phyloP scores from a whole-genome alignment of 2,329 filamentous ascomycete genomes.

The Diplodia sapinea region DNA sequence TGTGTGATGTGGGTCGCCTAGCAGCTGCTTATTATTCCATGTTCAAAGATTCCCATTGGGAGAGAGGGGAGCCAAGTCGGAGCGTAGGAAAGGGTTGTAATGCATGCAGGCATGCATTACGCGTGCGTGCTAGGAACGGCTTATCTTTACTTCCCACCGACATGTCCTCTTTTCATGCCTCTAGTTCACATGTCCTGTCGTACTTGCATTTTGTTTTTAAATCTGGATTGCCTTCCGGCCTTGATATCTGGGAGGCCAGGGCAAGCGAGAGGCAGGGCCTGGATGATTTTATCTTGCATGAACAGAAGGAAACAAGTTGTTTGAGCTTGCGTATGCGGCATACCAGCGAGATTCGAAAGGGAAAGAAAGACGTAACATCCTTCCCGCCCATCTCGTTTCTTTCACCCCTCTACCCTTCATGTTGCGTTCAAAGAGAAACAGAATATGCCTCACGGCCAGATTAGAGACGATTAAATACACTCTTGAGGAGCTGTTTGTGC shows the following conservation, averaged over 20 bases:
- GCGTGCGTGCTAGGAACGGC: background rate
- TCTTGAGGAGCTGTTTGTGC: background rate
- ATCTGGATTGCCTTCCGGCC: too few relatives aligned
- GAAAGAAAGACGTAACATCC: background rate
- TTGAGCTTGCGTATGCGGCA: background rate
- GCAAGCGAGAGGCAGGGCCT: too few relatives aligned
- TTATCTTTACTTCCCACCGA: background rate
- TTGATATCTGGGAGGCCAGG: too few relatives aligned
- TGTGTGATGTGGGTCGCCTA: background rate
- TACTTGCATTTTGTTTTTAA: background rate
- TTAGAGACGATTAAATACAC: background rate
- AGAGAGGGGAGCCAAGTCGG: background rate
- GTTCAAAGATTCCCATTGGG: background rate
- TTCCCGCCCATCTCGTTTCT: background rate
- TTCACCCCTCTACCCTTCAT: background rate
- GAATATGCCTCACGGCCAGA: constrained; percentile 16
- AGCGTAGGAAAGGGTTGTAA: background rate
- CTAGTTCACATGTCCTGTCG: background rate
- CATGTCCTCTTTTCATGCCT: background rate
- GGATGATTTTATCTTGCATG: too few relatives aligned
- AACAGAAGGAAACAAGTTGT: too few relatives aligned
- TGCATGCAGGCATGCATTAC: background rate
- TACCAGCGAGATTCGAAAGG: background rate
- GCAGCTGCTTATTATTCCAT: background rate
- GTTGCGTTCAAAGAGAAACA: background rate